Evolutionary conservation across 768 basidiomycete genomes (phyloP), one percentile per base, ranked within the genome.

Genomic region (Boletus rubescentipes): DNA sequence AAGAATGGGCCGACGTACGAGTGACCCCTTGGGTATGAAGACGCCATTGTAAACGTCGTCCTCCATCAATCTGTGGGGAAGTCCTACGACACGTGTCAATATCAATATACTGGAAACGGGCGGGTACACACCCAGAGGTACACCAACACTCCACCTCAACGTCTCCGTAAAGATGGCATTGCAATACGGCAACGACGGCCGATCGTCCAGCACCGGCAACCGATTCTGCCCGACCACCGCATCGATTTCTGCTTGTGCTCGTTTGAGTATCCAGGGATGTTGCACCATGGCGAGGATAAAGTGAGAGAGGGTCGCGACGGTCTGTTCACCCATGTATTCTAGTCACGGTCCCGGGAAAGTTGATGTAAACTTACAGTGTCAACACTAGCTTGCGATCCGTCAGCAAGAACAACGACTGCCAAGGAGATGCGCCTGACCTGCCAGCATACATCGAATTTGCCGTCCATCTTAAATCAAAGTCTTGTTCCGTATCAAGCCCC

Each of bases 381-480:
- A 35, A 80, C 74, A 59, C 85, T 85, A 15, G 79, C 82, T 53
- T 39, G 15, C 9, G 12, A 32, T 16, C 16, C 31, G 39, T 46
- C 34, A 47, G 31, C 12, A 29, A 50, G 9, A 6, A 14, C 21
- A 21, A 34, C 12, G 11, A 3, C 0, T 8, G 14, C 14, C n/a
- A 14, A 29, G 15, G 5, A 51, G 16, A 15, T 18, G 39, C 11
- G 49, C 4, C 53, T 35, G 37, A 63, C 72, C 59, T 65, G 67
- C 73, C 73, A 7, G 77, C 73, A 64, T 87, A 90, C 85, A 91
- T 89, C 30, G 87, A 89, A 66, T 90, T 89, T n/a, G 89, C 89
- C 1, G 86, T 83, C 86, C 87, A 88, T 54, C 86, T 85, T 42
- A 90, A 73, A 59, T 91, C 88, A 56, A 83, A 83, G 61, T 87